Evolutionary conservation across 176 grass and related monocot species (phyloP).

Genomic region (Avena atlantica): DNA sequence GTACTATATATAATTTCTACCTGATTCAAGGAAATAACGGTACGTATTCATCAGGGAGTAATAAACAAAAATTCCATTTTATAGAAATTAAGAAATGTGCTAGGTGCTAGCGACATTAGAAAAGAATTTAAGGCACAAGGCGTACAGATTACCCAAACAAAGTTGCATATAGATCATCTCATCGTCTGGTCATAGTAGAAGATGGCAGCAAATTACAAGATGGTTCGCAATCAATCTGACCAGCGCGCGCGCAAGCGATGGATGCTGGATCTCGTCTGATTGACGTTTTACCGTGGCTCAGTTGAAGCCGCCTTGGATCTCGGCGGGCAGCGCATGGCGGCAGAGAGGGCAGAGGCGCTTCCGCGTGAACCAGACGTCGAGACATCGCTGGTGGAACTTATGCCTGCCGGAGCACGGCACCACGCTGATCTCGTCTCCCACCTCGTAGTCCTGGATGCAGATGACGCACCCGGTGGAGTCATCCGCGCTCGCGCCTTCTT

Average conservation of each 20-base stretch:
- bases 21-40: too few species aligned
- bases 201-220: neutral
- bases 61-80: too few species aligned
- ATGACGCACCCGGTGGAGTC: neutral
- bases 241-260: neutral
- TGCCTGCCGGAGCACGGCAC: conserved; percentile 14
- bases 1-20: too few species aligned
- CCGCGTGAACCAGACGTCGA: neutral
- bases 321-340: neutral
- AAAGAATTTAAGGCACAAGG: neutral
- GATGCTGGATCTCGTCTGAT: neutral
- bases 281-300: neutral
- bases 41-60: too few species aligned
- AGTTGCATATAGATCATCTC: neutral
- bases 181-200: neutral
- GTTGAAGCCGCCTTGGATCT: neutral
- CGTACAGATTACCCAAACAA: neutral
- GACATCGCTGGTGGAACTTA: neutral
- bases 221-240: neutral
- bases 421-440: conserved; percentile 13
- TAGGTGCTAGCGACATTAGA: neutral
- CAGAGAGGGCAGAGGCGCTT: conserved; percentile 27
- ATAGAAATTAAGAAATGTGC: neutral
- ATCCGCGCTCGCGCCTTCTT: neutral
- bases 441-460: conserved; percentile 5